phyloP scores from a whole-genome alignment of 2,329 filamentous ascomycete genomes.

The Thielaviopsis punctulata region DNA sequence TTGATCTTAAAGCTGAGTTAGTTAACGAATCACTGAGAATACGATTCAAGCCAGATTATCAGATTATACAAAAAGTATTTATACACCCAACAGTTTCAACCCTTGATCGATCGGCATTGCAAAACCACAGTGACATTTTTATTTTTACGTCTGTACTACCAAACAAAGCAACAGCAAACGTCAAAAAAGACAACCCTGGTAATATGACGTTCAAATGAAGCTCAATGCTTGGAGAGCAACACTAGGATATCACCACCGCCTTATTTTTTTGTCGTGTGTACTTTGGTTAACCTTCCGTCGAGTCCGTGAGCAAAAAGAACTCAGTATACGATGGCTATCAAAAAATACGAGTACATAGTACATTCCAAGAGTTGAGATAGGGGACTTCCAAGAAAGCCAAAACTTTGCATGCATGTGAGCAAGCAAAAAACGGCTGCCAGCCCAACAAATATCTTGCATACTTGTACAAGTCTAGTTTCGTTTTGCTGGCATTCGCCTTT shows the following conservation, averaged over 20 bases:
- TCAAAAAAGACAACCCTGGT: too few relatives aligned
- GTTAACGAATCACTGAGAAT: background rate
- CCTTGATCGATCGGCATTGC: background rate
- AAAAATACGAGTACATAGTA: background rate
- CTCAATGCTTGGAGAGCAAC: too few relatives aligned
- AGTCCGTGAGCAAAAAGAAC: background rate
- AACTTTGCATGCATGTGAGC: conserved; percentile 3
- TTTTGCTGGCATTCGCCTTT: too few relatives aligned
- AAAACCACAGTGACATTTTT: background rate
- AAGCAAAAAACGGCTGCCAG: background rate
- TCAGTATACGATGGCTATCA: too few relatives aligned
- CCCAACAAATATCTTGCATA: background rate
- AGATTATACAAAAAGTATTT: background rate
- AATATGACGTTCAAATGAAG: too few relatives aligned
- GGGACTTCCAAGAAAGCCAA: conserved; percentile 8
- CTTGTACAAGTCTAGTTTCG: too few relatives aligned
- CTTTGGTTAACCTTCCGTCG: background rate
- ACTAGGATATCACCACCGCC: background rate
- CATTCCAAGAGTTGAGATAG: background rate
- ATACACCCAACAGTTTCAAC: background rate
- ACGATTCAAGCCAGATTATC: too few relatives aligned
- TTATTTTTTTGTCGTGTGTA: background rate
- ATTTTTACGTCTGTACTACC: background rate
- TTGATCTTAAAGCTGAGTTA: background rate
- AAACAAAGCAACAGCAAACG: background rate